Base-by-base conservation (phyloP, 2,329 filamentous ascomycete species). In the Plenodomus lindquistii region DNA sequence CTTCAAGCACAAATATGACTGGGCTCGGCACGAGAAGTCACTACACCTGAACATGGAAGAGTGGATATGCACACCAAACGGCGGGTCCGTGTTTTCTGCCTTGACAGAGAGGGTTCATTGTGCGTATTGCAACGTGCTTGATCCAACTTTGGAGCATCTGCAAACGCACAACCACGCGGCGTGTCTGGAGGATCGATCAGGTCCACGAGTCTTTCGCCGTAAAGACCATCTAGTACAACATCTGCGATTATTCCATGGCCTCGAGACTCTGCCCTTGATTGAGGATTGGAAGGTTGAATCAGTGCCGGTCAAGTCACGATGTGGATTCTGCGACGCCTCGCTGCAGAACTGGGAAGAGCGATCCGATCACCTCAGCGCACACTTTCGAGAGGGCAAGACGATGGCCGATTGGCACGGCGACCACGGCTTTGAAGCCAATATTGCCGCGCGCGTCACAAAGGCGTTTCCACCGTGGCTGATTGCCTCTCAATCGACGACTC, bases 151-250 rank as follows among this genome's bases (percentile, higher is more conserved):
- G 20, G 75, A 79, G 16, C 82, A 85, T 64, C 62, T 84, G 19
- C 80, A 84, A 57, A 73, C 69, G 13, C 82, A 85, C 67, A 82
- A 83, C 54, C 82, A 81, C 60, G 71, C 71, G 29, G 73, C 82
- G 17, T 91, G 88, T 64, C 82, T 83, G 46, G 85, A 88, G 59
- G 81, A 85, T 59, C 77, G 76, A 2, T 54, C 78, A 2, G 76
- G 79, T 42, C 85, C 88, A 56, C 79, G 81, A 21, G 81, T 79
- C 0, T 84, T 84, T 62, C 82, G 79, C 54, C 74, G 81, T 19
- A 84, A 84, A 62, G 81, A 84, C 57, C 81, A 84, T 56, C 73
- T 84, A n/a, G 78, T 81, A 21, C 81, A 84, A 55, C 81, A 84
- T 60, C 69, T 84, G 20, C 76, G 80, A 19, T 67, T 83, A 37